phyloP scores from a whole-genome alignment of 805 yeast genomes.

The Saccharomyces mikatae region DNA sequence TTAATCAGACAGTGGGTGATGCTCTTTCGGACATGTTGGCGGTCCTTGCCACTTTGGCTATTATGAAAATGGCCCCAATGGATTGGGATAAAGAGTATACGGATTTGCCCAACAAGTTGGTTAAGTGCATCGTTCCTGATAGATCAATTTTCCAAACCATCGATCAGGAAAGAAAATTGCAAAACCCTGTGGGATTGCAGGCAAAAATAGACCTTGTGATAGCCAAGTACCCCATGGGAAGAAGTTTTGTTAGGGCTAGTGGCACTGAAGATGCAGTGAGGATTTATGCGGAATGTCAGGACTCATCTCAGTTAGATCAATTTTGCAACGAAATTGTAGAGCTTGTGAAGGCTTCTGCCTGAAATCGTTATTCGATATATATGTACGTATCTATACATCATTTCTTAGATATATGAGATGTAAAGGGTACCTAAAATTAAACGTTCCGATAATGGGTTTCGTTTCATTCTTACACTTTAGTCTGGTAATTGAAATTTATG shows the following conservation, averaged over 20 bases:
- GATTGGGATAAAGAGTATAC: constrained; percentile 72
- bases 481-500: neutral
- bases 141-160: constrained; percentile 73
- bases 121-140: constrained; percentile 77
- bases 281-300: constrained; percentile 66
- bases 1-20: constrained; percentile 98
- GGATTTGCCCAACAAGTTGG: constrained; percentile 80
- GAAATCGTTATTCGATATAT: neutral
- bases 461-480: neutral
- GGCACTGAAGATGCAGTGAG: constrained; percentile 98
- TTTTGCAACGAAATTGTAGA: neutral
- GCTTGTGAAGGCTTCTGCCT: neutral
- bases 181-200: constrained; percentile 74
- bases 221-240: constrained; percentile 45
- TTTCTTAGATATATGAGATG: neutral
- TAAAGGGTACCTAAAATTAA: neutral
- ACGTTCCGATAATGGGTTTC: neutral
- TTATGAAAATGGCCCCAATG: constrained; percentile 49
- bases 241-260: constrained; percentile 92
- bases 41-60: constrained; percentile 56
- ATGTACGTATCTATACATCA: no score
- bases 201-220: constrained; percentile 59
- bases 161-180: constrained; percentile 79
- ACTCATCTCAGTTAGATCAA: neutral
- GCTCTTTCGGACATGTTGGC: constrained; percentile 87